Conservation (phyloP, 768 basidiomycete species). For the Tricholoma matsutake region DNA sequence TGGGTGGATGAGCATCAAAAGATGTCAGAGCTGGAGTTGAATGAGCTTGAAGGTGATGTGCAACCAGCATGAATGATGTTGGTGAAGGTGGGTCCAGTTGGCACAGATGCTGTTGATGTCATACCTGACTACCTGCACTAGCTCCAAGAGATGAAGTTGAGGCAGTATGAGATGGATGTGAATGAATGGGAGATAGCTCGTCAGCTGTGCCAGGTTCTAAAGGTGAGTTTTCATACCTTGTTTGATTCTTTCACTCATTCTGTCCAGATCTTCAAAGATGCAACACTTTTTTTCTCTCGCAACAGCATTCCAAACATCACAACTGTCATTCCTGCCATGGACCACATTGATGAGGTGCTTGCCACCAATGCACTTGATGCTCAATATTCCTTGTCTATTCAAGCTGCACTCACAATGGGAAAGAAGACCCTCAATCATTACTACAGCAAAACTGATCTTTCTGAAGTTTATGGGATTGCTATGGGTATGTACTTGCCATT, state of each 20-base stretch:
- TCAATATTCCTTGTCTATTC: slow-evolving; percentile 12
- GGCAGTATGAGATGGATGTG: slow-evolving; percentile 13
- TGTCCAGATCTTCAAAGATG: slow-evolving; percentile 25
- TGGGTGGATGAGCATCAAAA: slow-evolving; percentile 13
- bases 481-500: slow-evolving; percentile 21
- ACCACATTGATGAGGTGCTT: slow-evolving; percentile 25
- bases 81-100: slow-evolving; percentile 19
- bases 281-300: slow-evolving; percentile 27
- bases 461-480: slow-evolving; percentile 25
- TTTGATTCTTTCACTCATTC: background rate
- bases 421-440: slow-evolving; percentile 27
- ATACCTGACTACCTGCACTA: slow-evolving; percentile 4
- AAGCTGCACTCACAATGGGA: slow-evolving; percentile 16
- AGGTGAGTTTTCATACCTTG: slow-evolving; percentile 16
- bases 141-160: slow-evolving; percentile 12
- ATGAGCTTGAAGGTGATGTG: slow-evolving; percentile 9
- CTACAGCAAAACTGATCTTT: slow-evolving; percentile 22
- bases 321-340: slow-evolving; percentile 36
- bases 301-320: slow-evolving; percentile 21
- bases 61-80: slow-evolving; percentile 19
- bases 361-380: slow-evolving; percentile 2
- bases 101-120: background rate
- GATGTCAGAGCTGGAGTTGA: slow-evolving; percentile 12
- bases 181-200: slow-evolving; percentile 27
- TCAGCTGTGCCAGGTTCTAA: slow-evolving; percentile 23